Evolutionary conservation across 2,329 filamentous ascomycete genomes (phyloP).

Genomic region (Hymenoscyphus infarciens): DNA sequence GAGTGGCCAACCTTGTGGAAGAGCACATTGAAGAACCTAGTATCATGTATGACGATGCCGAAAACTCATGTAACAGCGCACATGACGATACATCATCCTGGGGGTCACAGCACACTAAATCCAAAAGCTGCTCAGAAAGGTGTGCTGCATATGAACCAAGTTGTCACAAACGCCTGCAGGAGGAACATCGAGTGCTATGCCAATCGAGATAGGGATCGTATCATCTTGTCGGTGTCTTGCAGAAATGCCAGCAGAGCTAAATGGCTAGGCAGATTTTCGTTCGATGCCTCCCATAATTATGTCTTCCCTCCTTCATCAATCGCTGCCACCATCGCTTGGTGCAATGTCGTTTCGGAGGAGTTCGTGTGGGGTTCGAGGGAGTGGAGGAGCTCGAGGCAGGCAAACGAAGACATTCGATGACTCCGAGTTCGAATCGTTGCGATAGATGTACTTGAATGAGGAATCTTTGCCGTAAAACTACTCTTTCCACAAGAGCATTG

Average conservation of each 20-base stretch:
- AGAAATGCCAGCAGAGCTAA: not conserved
- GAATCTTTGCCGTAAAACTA: not conserved
- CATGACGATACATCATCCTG: not conserved
- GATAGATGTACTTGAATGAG: too few species aligned
- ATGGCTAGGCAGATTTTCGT: not conserved
- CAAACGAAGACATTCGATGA: not conserved
- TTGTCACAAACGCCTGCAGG: not conserved
- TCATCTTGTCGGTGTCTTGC: not conserved
- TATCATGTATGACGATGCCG: not conserved
- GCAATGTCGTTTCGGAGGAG: not conserved
- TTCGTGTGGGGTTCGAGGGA: not conserved
- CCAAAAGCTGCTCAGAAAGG: not conserved
- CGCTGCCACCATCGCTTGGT: not conserved
- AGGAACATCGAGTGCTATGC: not conserved
- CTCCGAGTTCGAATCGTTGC: not conserved
- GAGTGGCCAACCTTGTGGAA: not conserved
- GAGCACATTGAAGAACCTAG: not conserved
- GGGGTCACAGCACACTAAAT: not conserved
- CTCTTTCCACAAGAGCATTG: too few species aligned
- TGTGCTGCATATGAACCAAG: not conserved
- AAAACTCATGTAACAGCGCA: not conserved
- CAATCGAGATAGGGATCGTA: not conserved
- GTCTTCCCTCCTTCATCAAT: not conserved
- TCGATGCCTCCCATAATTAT: not conserved
- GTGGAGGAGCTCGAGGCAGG: not conserved